Percentiles rank a stretch among this genome's conserved stretches.
Conservation (phyloP, 352 stramenopile genomes). For the Phytophthora quininea region DNA sequence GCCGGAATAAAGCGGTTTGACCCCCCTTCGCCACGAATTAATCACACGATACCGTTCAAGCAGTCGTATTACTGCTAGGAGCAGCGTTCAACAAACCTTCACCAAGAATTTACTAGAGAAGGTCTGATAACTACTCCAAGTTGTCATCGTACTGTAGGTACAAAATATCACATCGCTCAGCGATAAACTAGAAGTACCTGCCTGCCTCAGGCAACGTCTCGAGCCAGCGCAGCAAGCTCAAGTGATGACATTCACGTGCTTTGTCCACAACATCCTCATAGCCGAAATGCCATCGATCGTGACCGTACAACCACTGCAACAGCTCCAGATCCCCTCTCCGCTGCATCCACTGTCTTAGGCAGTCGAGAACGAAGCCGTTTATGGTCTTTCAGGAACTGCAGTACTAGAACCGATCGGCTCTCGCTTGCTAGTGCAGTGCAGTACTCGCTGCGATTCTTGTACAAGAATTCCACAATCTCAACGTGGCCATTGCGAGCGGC, state of each 20-base stretch:
- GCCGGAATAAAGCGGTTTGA: no score
- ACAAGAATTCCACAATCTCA: slow-evolving; percentile 41
- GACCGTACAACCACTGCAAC: slow-evolving; percentile 43
- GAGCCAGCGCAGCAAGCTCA: slow-evolving; percentile 42
- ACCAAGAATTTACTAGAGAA: no score
- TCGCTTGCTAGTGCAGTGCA: slow-evolving; percentile 37
- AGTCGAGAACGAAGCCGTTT: slow-evolving; percentile 33
- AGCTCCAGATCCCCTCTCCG: slow-evolving; percentile 40
- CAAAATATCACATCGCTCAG: no score
- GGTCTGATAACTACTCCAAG: no score
- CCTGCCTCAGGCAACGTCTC: slow-evolving; percentile 41
- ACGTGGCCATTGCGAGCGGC: slow-evolving; percentile 40
- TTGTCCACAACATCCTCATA: slow-evolving; percentile 35
- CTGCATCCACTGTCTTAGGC: slow-evolving; percentile 31
- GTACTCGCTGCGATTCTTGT: slow-evolving; percentile 41
- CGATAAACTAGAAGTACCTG: slow-evolving; percentile 23
- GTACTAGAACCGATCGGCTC: slow-evolving; percentile 33
- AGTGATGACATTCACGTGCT: slow-evolving; percentile 38
- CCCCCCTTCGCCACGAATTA: no score
- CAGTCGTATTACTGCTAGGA: no score
- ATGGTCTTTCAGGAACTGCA: slow-evolving; percentile 42
- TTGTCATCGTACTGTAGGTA: no score
- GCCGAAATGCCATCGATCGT: slow-evolving; percentile 40
- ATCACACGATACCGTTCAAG: no score
- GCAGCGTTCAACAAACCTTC: no score